Evolutionary conservation across 768 basidiomycete genomes (phyloP).

Genomic region (Psilocybe subaeruginosa): DNA sequence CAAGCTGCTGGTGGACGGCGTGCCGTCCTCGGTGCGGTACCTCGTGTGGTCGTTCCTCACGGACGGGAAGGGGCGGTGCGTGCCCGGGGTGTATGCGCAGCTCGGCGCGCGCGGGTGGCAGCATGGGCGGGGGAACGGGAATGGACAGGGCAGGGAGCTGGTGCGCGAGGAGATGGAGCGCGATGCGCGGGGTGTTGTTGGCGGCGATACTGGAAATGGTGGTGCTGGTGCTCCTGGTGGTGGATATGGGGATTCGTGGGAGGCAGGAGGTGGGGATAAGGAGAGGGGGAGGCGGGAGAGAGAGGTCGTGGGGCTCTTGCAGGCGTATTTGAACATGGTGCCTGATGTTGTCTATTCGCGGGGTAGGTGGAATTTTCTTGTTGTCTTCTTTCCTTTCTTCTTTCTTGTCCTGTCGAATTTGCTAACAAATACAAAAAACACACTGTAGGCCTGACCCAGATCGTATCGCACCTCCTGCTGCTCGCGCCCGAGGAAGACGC

Average conservation of each 20-base stretch:
- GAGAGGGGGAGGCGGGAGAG: background rate
- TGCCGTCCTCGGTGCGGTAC: slow-evolving; percentile 83
- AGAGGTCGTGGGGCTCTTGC: slow-evolving; percentile 52
- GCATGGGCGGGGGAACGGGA: slow-evolving; percentile 45
- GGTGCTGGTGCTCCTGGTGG: background rate
- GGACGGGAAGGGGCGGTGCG: slow-evolving; percentile 71
- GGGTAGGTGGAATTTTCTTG: slow-evolving; percentile 45
- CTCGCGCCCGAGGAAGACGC: slow-evolving; percentile 87
- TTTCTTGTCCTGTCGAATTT: too few species aligned
- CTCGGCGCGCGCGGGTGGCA: slow-evolving; percentile 39
- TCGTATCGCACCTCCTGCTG: slow-evolving; percentile 72
- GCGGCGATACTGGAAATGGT: background rate
- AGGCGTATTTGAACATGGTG: slow-evolving; percentile 85
- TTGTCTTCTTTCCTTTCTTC: background rate
- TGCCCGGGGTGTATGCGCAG: slow-evolving; percentile 70
- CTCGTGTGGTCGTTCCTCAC: slow-evolving; percentile 83
- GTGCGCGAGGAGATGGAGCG: slow-evolving; percentile 49
- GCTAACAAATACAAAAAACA: too few species aligned
- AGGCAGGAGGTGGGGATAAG: background rate
- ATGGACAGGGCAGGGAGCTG: slow-evolving; percentile 32
- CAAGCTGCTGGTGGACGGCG: slow-evolving; percentile 74
- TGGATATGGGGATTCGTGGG: background rate
- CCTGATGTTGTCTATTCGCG: slow-evolving; percentile 74
- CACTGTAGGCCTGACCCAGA: slow-evolving; percentile 61
- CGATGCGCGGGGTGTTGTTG: slow-evolving; percentile 48